Evolutionary conservation across 2,329 filamentous ascomycete genomes (phyloP), one percentile per base, ranked within the genome.

Genomic region (Alternaria triticimaculans): DNA sequence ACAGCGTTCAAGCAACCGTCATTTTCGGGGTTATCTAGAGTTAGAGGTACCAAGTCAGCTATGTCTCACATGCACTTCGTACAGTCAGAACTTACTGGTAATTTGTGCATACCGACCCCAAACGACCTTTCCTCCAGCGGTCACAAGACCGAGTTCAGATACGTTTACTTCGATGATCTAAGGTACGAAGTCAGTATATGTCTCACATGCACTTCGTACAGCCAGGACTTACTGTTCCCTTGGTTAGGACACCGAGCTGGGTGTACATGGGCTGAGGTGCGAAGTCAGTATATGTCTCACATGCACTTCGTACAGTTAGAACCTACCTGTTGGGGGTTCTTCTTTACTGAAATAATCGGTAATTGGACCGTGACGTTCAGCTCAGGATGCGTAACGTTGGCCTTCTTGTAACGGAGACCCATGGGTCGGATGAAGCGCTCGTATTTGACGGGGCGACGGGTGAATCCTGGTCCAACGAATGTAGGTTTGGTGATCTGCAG

Each of bases 401-500:
- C 90, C 79, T 92, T 92, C 82, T 93, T 94, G 81, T 94, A 93
- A 68, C 92, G 85, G 62, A 94, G 82, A 84, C 90, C 91, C 89
- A 92, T 78, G 14, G 76, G 77, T 8, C 77, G 30, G 58, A 79
- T 79, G 67, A 79, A 79, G 65, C 76, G 72, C 69, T 78, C 88
- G 77, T 87, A 88, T 80, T 93, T 97, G 73, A 96, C 93, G 15
- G 96, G 94, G 58, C 94, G 84, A 76, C 94, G 86, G 4, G 94
- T 97, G 80, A 97, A 97, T 73, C 97, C 94, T 33, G 88, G 89
- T 0, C 94, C 95, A 21, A 98, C 95, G 80, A 98, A 98, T 0
- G 93, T 94, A 10, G 91, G 91, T 82, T 94, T 92, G 15, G 90
- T 94, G 64, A 93, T 89, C n/a, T n/a, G n/a, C n/a, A n/a, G n/a